phyloP scores from a whole-genome alignment of 2,329 filamentous ascomycete species.

The Teratosphaeriaceae sp. region DNA sequence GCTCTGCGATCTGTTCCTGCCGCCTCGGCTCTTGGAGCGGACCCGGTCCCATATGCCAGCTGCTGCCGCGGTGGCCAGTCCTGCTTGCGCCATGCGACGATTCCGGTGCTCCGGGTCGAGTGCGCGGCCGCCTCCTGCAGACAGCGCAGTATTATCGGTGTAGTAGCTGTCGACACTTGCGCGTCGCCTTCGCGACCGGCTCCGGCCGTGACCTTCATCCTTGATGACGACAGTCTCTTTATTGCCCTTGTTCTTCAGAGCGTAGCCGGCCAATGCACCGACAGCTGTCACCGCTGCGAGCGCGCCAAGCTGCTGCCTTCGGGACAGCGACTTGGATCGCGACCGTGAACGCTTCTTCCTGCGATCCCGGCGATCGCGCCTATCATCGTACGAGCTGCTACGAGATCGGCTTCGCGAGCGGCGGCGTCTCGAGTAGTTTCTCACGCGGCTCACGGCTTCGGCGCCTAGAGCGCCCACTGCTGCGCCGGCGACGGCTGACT shows the following conservation, averaged over 20 bases:
- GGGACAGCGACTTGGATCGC: constrained; percentile 32
- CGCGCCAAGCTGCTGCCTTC: constrained; percentile 49
- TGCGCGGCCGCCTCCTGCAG: constrained; percentile 20
- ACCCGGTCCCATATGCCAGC: constrained; percentile 54
- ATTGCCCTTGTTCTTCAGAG: constrained; percentile 43
- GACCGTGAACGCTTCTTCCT: constrained; percentile 22
- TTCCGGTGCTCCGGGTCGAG: constrained; percentile 47
- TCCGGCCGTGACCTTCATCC: constrained; percentile 32
- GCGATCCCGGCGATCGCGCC: constrained; percentile 26
- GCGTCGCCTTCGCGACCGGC: constrained; percentile 39
- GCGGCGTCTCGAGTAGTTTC: constrained; percentile 32
- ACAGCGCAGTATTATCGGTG: constrained; percentile 11
- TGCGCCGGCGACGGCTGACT: constrained; percentile 53
- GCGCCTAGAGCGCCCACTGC: constrained; percentile 56
- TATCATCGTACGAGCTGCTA: constrained; percentile 9
- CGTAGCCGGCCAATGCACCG: constrained; percentile 51
- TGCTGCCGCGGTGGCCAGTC: constrained; percentile 55
- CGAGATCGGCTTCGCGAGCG: constrained; percentile 10
- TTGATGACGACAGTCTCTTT: constrained; percentile 40
- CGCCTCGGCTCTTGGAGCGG: constrained; percentile 52
- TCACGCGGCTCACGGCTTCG: constrained; percentile 48
- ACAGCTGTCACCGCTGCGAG: constrained; percentile 55
- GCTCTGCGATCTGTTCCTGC: constrained; percentile 44
- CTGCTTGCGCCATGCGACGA: constrained; percentile 54
- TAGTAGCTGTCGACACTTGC: constrained; percentile 30